Base-by-base conservation (phyloP, 2,329 filamentous ascomycete species). In the Ophiostoma fasciatum region DNA sequence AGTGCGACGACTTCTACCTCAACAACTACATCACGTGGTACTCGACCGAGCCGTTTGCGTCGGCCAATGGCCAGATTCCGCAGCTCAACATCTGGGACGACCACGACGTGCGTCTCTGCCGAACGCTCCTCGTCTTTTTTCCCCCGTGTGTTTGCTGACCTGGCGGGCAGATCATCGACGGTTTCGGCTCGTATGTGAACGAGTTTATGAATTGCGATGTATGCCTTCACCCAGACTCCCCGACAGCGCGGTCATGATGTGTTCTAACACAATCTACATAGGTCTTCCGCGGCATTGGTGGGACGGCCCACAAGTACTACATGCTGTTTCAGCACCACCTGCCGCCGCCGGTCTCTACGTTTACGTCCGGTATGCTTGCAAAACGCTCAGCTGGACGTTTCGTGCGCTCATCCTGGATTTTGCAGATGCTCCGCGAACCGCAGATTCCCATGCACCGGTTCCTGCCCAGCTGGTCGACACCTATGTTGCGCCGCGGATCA, bases 11-110 rank as follows among this genome's bases (percentile, higher is more conserved):
- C 20, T 96, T 92, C 52, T 98, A 94, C 52, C 67, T 94, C 7
- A 74, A 92, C 35, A 83, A 92, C 48, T 98, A 98, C 51, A 53
- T 94, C 68, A 57, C 69, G 55, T 70, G 82, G 41, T 46, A 46
- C 37, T 72, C 74, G 30, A 81, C 71, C 40, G 83, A 87, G 22
- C 71, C 92, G 1, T 98, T 94, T 56, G 78, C 82, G 2, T 66
- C 79, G 49, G 83, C 83, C 23, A 92, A 87, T 47, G 80, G 81
- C 2, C 85, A 94, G 54, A 96, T 98, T 42, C 78, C 90, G 1
- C 92, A 94, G 71, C 62, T 98, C 45, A 98, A 96, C 51, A 82
- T 98, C 30, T 98, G 88, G 87, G 90, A 98, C 55, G 90, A 98
- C 48, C 90, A 96, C 54, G 82, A 90, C 52, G 53, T 71, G 62